Conservation (phyloP, 1,284 basidiomycete species). For the Marasmius oreades region DNA sequence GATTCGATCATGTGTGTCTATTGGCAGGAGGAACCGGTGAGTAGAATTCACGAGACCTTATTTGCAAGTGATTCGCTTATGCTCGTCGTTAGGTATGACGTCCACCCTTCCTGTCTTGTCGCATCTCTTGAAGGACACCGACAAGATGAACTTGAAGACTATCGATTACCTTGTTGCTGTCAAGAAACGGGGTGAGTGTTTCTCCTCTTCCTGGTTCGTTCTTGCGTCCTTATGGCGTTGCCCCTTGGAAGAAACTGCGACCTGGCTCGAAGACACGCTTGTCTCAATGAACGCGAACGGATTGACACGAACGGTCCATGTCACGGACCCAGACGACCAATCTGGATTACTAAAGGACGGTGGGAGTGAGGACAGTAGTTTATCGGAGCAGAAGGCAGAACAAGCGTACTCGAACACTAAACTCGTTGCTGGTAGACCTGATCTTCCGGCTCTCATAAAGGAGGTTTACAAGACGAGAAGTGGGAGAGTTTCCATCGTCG, state of each 20-base stretch:
- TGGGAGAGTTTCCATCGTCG: conserved; percentile 19
- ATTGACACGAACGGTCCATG: conserved; percentile 13
- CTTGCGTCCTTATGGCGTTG: not conserved
- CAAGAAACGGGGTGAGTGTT: conserved; percentile 18
- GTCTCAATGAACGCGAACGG: not conserved
- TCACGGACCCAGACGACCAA: conserved; percentile 12
- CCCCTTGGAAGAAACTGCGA: conserved; percentile 18
- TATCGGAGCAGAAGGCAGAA: not conserved
- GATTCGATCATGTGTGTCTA: conserved; percentile 31
- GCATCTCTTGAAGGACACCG: conserved; percentile 11
- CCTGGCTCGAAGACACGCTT: conserved; percentile 19
- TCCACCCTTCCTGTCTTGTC: conserved; percentile 27
- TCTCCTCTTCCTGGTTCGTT: not conserved
- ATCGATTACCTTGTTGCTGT: conserved; percentile 26
- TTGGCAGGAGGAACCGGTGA: conserved; percentile 37
- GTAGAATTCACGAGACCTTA: no score
- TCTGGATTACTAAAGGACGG: not conserved
- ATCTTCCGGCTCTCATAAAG: conserved; percentile 19
- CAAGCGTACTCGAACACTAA: not conserved
- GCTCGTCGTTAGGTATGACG: no score
- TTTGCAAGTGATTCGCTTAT: no score
- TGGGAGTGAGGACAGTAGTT: not conserved
- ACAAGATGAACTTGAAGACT: conserved; percentile 11
- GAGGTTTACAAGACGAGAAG: conserved; percentile 13
- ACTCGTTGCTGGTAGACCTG: conserved; percentile 15